Conservation (phyloP, 257 asterid species). For the Jaltomata sinuosa region DNA sequence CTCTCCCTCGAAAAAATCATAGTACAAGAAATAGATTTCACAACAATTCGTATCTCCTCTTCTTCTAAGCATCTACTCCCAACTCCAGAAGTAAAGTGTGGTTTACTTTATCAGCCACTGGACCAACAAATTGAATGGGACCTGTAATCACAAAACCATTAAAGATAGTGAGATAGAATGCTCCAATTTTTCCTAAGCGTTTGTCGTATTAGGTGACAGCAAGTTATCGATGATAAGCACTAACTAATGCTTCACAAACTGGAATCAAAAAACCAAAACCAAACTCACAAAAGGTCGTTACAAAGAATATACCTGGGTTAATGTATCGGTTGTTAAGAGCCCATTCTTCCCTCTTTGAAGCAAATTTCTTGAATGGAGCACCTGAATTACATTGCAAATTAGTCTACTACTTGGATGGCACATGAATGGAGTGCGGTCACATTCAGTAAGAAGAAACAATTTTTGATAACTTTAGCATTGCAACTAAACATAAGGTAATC, state of each 20-base stretch:
- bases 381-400: constrained; percentile 29
- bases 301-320: constrained; percentile 54
- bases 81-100: constrained; percentile 90
- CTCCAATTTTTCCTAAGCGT: not conserved
- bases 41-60: not conserved
- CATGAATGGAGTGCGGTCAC: not conserved
- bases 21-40: not conserved
- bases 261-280: not conserved
- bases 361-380: constrained; percentile 87
- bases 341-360: constrained; percentile 76
- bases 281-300: not conserved
- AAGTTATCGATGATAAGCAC: not conserved
- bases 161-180: not conserved
- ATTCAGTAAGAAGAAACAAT: not conserved
- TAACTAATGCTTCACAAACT: not conserved
- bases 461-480: not conserved
- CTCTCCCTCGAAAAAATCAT: not conserved
- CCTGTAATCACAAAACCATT: constrained; percentile 31
- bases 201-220: not conserved
- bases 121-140: constrained; percentile 88
- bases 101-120: constrained; percentile 45
- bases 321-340: constrained; percentile 78
- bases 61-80: constrained; percentile 36
- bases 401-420: not conserved
- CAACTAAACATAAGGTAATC: not conserved